These are phyloP conservation scores for Seiridium unicorne DNA, from an alignment of 2,329 filamentous ascomycete genomes.

Conservation along the genomic window DNA sequence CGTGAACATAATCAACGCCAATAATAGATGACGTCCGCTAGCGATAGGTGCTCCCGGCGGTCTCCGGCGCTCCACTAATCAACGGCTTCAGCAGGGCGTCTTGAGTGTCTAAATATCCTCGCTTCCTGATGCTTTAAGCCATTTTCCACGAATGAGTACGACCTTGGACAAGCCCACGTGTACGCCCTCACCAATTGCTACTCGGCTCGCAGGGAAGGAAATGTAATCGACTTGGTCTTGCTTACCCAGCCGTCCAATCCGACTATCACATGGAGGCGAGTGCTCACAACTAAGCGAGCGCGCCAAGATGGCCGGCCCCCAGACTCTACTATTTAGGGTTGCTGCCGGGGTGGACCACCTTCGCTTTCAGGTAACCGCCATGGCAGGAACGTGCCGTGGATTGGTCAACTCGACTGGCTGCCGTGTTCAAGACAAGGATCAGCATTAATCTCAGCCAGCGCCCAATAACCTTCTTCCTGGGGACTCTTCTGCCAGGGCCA, in stretches of 20 bases:
- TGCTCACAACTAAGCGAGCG: neutral
- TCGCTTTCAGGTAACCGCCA: constrained; percentile 5
- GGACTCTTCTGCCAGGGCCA: neutral
- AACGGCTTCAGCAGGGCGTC: neutral
- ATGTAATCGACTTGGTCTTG: neutral
- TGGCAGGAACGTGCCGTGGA: constrained; percentile 3
- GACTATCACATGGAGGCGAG: constrained; percentile 3
- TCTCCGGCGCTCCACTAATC: constrained; percentile 6
- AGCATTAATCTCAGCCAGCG: constrained; percentile 6
- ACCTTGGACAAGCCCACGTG: neutral
- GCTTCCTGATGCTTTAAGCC: neutral
- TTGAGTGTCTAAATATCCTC: neutral
- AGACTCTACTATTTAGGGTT: constrained; percentile 2
- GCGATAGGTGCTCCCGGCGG: neutral
- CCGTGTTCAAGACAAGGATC: neutral
- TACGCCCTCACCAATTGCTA: neutral
- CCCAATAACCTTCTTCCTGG: neutral
- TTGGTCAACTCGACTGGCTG: constrained; percentile 9
- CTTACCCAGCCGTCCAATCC: neutral
- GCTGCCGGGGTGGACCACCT: constrained; percentile 5
- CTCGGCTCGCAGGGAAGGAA: neutral
- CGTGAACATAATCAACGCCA: neutral
- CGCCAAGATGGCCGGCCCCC: constrained; percentile 2
- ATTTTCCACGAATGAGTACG: neutral
- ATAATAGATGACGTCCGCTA: neutral